Percentiles rank a stretch among this genome's conserved stretches.
Evolutionary conservation across 257 asterid species (phyloP).

Genomic region (Salvia hispanica): DNA sequence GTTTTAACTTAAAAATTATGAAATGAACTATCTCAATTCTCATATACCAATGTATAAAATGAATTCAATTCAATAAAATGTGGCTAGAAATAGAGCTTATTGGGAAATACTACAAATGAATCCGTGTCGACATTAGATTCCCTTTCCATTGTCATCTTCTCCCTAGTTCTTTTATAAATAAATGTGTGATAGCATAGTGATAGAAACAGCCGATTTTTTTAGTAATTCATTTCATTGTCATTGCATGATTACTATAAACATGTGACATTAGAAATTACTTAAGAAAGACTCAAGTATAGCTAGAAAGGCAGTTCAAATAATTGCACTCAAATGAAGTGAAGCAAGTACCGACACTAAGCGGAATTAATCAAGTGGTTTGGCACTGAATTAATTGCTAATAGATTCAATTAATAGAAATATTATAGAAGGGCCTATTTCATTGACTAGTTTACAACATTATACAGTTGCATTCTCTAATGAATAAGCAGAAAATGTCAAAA

Average conservation of each 20-base stretch:
- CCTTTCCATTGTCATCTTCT: slow-evolving; percentile 38
- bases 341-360: not conserved
- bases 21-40: too few relatives aligned
- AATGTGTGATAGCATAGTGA: too few relatives aligned
- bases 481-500: slow-evolving; percentile 22
- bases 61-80: too few relatives aligned
- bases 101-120: slow-evolving; percentile 17
- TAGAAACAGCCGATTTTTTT: not conserved
- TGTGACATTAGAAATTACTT: not conserved
- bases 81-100: too few relatives aligned
- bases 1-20: too few relatives aligned
- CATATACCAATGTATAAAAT: too few relatives aligned
- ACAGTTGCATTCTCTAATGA: not conserved
- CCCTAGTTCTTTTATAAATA: not conserved
- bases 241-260: not conserved
- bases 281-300: not conserved
- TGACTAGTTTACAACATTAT: slow-evolving; percentile 1
- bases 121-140: slow-evolving; percentile 31
- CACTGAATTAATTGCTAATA: not conserved
- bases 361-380: not conserved
- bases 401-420: not conserved
- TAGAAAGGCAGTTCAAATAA: not conserved
- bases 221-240: not conserved
- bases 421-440: not conserved
- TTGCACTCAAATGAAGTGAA: not conserved